Evolutionary conservation across 1,284 basidiomycete species (phyloP).

Genomic region (Ustilago nuda): DNA sequence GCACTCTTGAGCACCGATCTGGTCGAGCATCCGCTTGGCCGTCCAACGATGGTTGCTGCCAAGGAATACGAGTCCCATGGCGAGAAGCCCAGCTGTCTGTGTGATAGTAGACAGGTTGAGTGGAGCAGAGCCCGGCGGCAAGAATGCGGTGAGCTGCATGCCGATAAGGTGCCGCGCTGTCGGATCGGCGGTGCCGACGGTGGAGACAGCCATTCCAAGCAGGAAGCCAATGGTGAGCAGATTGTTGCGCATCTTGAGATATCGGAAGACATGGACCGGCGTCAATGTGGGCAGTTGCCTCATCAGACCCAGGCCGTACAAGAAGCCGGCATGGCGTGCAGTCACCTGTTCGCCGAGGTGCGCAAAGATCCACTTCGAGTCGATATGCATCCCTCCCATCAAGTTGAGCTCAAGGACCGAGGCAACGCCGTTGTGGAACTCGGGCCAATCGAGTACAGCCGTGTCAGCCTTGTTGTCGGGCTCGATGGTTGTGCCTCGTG

Average conservation of each 20-base stretch:
- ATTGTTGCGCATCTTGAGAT: constrained; percentile 94
- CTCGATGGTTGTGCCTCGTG: constrained; percentile 45
- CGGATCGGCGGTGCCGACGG: constrained; percentile 85
- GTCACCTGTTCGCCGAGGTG: constrained; percentile 71
- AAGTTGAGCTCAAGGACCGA: constrained; percentile 80
- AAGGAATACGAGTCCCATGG: constrained; percentile 89
- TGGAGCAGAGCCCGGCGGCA: constrained; percentile 86
- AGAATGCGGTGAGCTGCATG: constrained; percentile 89
- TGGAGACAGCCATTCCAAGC: constrained; percentile 89
- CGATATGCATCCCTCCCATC: constrained; percentile 75
- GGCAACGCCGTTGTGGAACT: constrained; percentile 97
- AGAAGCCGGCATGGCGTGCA: constrained; percentile 95
- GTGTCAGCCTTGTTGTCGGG: constrained; percentile 47
- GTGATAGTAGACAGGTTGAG: constrained; percentile 89
- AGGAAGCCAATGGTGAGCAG: constrained; percentile 92
- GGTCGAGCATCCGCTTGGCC: constrained; percentile 87
- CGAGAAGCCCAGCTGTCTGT: constrained; percentile 87
- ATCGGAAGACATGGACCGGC: constrained; percentile 84
- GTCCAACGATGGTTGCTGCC: constrained; percentile 88
- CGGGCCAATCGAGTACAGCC: constrained; percentile 80
- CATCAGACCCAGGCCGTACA: constrained; percentile 89
- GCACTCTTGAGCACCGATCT: constrained; percentile 83
- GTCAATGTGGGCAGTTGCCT: constrained; percentile 89
- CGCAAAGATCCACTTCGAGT: constrained; percentile 67
- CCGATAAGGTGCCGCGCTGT: constrained; percentile 90